A percentile compares a stretch with the other conserved stretches of the same genome.
Conservation (phyloP, 2,329 filamentous ascomycete genomes). For the Rhynchosporium agropyri region DNA sequence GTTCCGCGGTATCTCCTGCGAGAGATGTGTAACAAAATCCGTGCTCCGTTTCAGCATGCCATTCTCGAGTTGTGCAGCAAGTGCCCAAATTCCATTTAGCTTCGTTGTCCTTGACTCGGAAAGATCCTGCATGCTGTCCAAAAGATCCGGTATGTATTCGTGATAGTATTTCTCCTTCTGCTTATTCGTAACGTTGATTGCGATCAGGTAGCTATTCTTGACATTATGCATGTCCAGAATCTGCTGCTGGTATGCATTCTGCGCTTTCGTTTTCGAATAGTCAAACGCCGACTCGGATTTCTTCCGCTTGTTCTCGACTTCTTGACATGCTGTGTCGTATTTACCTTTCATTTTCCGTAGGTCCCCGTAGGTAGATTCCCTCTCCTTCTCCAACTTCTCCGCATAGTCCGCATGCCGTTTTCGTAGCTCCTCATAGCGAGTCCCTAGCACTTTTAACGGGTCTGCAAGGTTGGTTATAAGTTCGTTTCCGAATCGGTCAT, state of each 20-base stretch:
- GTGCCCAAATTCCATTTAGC: constrained; percentile 82
- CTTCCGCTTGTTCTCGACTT: constrained; percentile 91
- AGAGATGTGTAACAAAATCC: constrained; percentile 70
- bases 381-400: constrained; percentile 83
- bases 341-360: constrained; percentile 89
- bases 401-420: constrained; percentile 91
- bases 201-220: constrained; percentile 97
- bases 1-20: constrained; percentile 83
- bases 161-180: constrained; percentile 98
- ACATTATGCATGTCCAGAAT: constrained; percentile 93
- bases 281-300: constrained; percentile 95
- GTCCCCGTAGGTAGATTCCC: constrained; percentile 80
- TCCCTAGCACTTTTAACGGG: constrained; percentile 74
- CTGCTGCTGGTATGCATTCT: constrained; percentile 90
- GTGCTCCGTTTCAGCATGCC: constrained; percentile 75
- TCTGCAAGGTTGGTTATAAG: constrained; percentile 82
- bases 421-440: constrained; percentile 85
- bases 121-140: constrained; percentile 92
- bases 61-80: constrained; percentile 79
- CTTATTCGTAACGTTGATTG: constrained; percentile 96
- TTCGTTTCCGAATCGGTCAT: constrained; percentile 81
- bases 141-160: constrained; percentile 90
- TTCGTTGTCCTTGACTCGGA: constrained; percentile 85
- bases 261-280: constrained; percentile 80
- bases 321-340: constrained; percentile 91